phyloP scores from a whole-genome alignment of 768 basidiomycete genomes.

The Pleurotus sapidus region DNA sequence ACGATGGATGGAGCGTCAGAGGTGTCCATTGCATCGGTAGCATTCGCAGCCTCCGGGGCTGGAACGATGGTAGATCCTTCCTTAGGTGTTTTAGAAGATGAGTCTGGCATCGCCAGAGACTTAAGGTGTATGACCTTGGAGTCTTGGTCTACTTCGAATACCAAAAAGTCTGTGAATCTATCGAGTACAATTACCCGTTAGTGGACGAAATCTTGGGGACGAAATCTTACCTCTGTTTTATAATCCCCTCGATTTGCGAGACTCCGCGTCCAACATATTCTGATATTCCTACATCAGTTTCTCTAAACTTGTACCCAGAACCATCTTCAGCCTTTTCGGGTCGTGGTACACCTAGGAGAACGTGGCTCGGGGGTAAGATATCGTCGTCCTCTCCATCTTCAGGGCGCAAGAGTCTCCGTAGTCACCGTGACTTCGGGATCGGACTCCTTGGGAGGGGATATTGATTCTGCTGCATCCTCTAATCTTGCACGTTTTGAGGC shows the following conservation, averaged over 20 bases:
- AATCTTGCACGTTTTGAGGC: constrained; percentile 10
- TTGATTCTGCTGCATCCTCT: not conserved
- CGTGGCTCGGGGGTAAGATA: constrained; percentile 73
- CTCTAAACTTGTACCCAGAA: constrained; percentile 58
- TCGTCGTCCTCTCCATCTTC: constrained; percentile 17
- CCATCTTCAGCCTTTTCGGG: constrained; percentile 43
- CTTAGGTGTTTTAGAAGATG: constrained; percentile 39
- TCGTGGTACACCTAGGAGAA: constrained; percentile 56
- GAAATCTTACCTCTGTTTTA: constrained; percentile 83
- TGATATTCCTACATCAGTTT: constrained; percentile 87
- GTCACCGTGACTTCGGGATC: not conserved
- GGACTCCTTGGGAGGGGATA: not conserved
- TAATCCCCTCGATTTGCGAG: constrained; percentile 82
- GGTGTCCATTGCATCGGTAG: constrained; percentile 20
- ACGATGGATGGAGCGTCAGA: too few species aligned
- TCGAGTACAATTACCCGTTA: constrained; percentile 1
- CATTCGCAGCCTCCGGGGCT: constrained; percentile 15
- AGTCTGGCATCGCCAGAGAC: constrained; percentile 68
- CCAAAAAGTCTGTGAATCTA: constrained; percentile 97
- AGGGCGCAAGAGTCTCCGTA: constrained; percentile 13
- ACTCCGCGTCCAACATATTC: constrained; percentile 76
- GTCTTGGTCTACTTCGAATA: constrained; percentile 85
- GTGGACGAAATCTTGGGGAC: not conserved
- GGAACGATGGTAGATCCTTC: constrained; percentile 10
- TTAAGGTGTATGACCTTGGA: constrained; percentile 80